These are phyloP conservation scores for Pseudoperonospora humuli DNA, from an alignment of 352 stramenopile genomes.

Conservation along the genomic window DNA sequence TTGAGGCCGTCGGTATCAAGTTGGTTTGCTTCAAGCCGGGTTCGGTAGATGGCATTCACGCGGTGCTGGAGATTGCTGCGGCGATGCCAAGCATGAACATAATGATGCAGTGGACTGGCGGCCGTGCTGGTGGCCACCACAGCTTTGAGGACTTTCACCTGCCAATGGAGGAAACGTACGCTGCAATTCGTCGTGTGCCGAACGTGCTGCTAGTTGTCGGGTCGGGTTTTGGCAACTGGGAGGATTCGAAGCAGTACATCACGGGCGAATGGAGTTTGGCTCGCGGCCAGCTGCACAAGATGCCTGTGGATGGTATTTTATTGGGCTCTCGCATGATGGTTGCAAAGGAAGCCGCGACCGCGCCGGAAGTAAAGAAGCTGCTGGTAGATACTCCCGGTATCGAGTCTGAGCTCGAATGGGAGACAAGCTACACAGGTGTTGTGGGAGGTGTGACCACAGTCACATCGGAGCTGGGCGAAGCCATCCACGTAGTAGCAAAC, in stretches of 20 bases:
- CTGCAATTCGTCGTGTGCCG: slow-evolving; percentile 58
- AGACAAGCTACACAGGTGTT: slow-evolving; percentile 62
- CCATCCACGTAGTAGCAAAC: slow-evolving; percentile 82
- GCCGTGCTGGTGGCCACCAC: slow-evolving; percentile 79
- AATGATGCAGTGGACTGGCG: slow-evolving; percentile 85
- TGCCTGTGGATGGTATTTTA: slow-evolving; percentile 79
- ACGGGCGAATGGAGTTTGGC: slow-evolving; percentile 76
- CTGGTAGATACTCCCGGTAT: slow-evolving; percentile 76
- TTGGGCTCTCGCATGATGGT: slow-evolving; percentile 82
- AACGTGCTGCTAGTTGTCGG: slow-evolving; percentile 84
- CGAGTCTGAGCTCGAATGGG: slow-evolving; percentile 62
- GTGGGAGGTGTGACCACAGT: slow-evolving; percentile 76
- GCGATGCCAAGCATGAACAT: slow-evolving; percentile 57
- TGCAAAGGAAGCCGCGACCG: slow-evolving; percentile 81
- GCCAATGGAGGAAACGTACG: slow-evolving; percentile 66
- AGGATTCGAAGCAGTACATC: slow-evolving; percentile 71
- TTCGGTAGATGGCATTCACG: slow-evolving; percentile 64
- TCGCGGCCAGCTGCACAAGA: slow-evolving; percentile 43
- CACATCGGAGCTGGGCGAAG: slow-evolving; percentile 76
- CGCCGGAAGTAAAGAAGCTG: slow-evolving; percentile 74
- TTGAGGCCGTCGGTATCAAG: slow-evolving; percentile 62
- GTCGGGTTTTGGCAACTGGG: slow-evolving; percentile 83
- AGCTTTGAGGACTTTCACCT: slow-evolving; percentile 86
- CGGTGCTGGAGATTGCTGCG: slow-evolving; percentile 69
- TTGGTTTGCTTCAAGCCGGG: slow-evolving; percentile 82